phyloP scores from a whole-genome alignment of 2,329 filamentous ascomycete genomes.

The Dactylellina leptospora region DNA sequence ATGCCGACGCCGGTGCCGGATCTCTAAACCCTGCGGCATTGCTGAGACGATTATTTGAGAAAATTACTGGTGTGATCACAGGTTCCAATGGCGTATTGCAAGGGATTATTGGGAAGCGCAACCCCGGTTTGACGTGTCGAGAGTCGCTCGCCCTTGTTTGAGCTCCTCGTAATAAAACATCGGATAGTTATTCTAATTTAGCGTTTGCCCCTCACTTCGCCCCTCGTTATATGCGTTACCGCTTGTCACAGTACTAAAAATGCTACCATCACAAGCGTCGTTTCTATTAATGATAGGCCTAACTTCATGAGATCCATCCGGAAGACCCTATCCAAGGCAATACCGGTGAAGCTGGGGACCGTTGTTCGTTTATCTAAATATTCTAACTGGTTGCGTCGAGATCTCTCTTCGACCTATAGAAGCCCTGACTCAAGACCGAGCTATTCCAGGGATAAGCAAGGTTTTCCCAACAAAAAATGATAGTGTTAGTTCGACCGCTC shows the following conservation, averaged over 20 bases:
- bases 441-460: constrained; percentile 36
- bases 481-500: neutral
- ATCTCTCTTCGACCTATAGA: constrained; percentile 30
- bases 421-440: constrained; percentile 3
- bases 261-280: constrained; percentile 2
- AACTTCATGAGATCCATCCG: constrained; percentile 6
- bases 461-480: constrained; percentile 42
- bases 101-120: constrained; percentile 14
- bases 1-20: constrained; percentile 13
- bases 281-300: constrained; percentile 13
- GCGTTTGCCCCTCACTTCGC: constrained; percentile 33
- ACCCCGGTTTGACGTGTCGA: constrained; percentile 19
- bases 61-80: constrained; percentile 29
- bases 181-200: constrained; percentile 37
- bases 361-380: constrained; percentile 22
- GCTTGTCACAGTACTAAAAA: neutral
- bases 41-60: constrained; percentile 6
- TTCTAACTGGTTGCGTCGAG: constrained; percentile 38
- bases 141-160: constrained; percentile 5
- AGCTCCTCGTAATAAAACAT: constrained; percentile 29
- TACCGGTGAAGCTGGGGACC: constrained; percentile 15
- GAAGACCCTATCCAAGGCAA: neutral
- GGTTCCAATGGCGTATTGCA: constrained; percentile 29
- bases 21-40: neutral
- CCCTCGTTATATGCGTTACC: neutral